phyloP scores from a whole-genome alignment of 306 rosid genomes.

The Styphnolobium japonicum region DNA sequence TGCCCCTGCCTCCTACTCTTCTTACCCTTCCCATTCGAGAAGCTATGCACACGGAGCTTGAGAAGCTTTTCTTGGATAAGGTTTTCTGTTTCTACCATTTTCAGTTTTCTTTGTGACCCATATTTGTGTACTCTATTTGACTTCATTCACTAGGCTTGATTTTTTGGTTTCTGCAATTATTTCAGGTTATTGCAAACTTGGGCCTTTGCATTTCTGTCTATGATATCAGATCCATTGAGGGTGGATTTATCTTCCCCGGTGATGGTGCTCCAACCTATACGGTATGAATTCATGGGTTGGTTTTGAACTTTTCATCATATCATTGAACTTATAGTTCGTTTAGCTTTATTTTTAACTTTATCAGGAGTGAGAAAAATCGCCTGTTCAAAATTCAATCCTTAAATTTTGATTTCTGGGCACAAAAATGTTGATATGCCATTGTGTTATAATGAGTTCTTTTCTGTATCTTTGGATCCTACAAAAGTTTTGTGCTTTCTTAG shows the following conservation, averaged over 20 bases:
- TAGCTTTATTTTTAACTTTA: conserved; percentile 3
- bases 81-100: conserved; percentile 29
- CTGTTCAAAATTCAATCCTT: not conserved
- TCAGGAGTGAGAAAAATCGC: not conserved
- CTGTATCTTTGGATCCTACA: not conserved
- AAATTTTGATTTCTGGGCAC: not conserved
- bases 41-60: conserved; percentile 65
- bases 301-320: not conserved
- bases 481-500: not conserved
- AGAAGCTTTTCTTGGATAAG: conserved; percentile 81
- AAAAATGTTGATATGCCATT: not conserved
- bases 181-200: conserved; percentile 70
- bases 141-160: conserved; percentile 2
- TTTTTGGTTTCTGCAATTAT: conserved; percentile 26
- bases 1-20: conserved; percentile 64
- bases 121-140: conserved; percentile 2
- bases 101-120: not conserved
- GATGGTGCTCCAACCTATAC: conserved; percentile 79
- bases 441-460: not conserved
- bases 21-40: conserved; percentile 61
- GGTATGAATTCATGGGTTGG: conserved; percentile 42
- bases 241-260: conserved; percentile 65
- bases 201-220: conserved; percentile 81
- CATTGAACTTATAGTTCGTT: not conserved
- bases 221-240: conserved; percentile 66